A percentile compares a stretch with the other conserved stretches of the same genome.
phyloP scores from a whole-genome alignment of 2,329 filamentous ascomycete genomes.

The Fusarium fujikuroi region DNA sequence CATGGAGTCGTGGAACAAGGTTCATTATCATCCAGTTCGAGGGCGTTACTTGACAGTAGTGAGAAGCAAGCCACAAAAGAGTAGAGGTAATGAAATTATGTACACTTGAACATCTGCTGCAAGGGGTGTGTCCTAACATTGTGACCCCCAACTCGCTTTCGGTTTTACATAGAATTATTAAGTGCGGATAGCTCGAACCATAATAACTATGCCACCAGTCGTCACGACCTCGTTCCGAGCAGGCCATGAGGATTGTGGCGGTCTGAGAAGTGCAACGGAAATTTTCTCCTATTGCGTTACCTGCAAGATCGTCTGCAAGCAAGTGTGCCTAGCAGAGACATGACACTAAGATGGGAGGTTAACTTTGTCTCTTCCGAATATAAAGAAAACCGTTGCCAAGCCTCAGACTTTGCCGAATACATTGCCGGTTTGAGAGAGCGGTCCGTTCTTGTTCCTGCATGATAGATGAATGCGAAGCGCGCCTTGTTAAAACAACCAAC shows the following conservation, averaged over 20 bases:
- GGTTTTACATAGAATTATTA: background rate
- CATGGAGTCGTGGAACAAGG: background rate
- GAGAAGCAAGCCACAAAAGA: background rate
- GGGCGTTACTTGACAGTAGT: background rate
- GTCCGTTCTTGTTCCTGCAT: background rate
- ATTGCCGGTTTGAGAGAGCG: background rate
- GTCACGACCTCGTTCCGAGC: background rate
- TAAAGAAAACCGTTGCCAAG: constrained; percentile 6
- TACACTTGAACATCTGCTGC: background rate
- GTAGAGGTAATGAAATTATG: background rate
- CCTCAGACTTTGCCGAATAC: constrained; percentile 1
- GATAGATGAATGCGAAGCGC: background rate
- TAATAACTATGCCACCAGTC: background rate
- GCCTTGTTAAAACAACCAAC: background rate
- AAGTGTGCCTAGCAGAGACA: background rate
- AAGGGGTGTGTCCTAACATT: background rate
- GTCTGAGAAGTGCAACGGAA: background rate
- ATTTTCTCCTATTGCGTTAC: background rate
- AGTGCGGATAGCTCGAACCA: background rate
- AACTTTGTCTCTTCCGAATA: background rate
- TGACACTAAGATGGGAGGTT: background rate
- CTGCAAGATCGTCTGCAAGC: background rate
- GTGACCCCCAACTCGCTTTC: background rate
- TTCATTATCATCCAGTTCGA: background rate
- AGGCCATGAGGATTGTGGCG: background rate